Evolutionary conservation across 345 rosid genomes (phyloP).

Genomic region (Corchorus capsularis): DNA sequence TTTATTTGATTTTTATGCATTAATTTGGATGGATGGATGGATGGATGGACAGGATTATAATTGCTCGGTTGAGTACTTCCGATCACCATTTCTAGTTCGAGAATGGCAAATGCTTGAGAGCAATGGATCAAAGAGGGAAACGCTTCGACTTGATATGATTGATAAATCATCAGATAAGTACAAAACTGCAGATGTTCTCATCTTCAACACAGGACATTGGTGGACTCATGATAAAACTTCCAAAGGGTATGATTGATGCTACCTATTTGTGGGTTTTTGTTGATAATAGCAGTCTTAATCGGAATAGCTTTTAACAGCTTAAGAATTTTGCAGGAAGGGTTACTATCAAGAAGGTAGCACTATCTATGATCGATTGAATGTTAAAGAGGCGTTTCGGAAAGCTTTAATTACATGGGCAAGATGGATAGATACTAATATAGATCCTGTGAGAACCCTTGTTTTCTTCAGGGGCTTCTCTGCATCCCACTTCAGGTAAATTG

Average conservation of each 20-base stretch:
- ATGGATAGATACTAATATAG: constrained; percentile 45
- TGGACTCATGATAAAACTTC: constrained; percentile 62
- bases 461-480: constrained; percentile 48
- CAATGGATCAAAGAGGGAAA: constrained; percentile 42
- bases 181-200: constrained; percentile 44
- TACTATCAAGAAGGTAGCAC: constrained; percentile 52
- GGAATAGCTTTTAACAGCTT: background rate
- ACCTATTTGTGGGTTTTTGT: background rate
- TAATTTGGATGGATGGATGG: constrained; percentile 10
- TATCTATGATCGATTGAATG: constrained; percentile 34
- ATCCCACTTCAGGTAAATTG: constrained; percentile 43
- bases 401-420: constrained; percentile 50
- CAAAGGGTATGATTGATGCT: constrained; percentile 34
- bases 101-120: constrained; percentile 27
- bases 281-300: background rate
- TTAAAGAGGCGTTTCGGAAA: constrained; percentile 39
- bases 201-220: constrained; percentile 64
- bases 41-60: constrained; percentile 41
- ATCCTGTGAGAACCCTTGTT: constrained; percentile 40
- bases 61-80: constrained; percentile 36
- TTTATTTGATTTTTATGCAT: background rate
- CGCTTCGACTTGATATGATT: constrained; percentile 46
- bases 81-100: constrained; percentile 36
- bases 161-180: constrained; percentile 33
- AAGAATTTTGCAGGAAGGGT: constrained; percentile 32